Base-by-base conservation (phyloP, 2,329 filamentous ascomycete species). In the Penicillium sp. region DNA sequence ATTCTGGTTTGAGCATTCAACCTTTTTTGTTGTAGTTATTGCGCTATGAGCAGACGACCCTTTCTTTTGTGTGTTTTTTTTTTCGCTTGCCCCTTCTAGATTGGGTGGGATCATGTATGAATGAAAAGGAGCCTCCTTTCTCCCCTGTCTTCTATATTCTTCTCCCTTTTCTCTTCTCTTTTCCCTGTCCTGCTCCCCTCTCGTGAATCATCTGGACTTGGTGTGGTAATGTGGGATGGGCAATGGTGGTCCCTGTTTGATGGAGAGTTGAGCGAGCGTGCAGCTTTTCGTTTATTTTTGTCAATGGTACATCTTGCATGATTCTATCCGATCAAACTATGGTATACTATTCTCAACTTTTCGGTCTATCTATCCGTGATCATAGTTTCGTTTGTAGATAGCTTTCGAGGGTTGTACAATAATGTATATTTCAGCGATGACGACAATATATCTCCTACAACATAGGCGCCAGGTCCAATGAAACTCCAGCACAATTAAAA, bases 221-320 rank as follows among this genome's bases (percentile, higher is more conserved):
- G 61, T 64, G 61, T 61, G 58, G 55, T 67, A 63, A 67, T 67
- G 56, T 61, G 59, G 55, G 50, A 62, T 48, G 56, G 50, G 40
- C 53, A 56, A 61, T 62, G 56, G 60, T 49, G 29, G 50, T 54
- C 27, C 50, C 35, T 54, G 50, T 62, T 57, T 65, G 58, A 56
- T 58, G 58, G 62, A 64, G 60, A 64, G 55, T 64, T 61, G 61
- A 67, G 64, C 64, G 63, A 66, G 63, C 63, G 60, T 63, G 63
- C 61, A 65, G 57, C 45, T 54, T 60, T 46, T 62, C 31, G 54
- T 65, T 53, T 50, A 54, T 54, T 52, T 56, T 25, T 59, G 45
- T 50, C 55, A 51, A 47, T 54, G 43, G 62, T 62, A 62, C 59
- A 63, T 66, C 47, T 50, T 62, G 56, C 62, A 67, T 64, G 56